These are phyloP conservation scores for Cladophialophora carrionii DNA, from an alignment of 2,329 filamentous ascomycete genomes.

Conservation along the genomic window DNA sequence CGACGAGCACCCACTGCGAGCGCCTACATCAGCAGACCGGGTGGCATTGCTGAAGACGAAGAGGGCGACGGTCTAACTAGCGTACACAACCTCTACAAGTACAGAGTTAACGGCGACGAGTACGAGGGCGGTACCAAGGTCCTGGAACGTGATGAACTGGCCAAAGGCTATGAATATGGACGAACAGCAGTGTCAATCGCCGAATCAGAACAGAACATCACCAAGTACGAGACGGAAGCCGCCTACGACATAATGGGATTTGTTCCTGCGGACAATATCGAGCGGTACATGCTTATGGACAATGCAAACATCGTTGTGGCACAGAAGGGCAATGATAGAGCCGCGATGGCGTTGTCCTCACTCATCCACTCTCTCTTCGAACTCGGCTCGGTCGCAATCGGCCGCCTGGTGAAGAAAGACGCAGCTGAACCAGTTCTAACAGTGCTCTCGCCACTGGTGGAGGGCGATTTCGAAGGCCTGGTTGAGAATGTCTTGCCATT, in stretches of 20 bases:
- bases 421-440: slow-evolving; percentile 76
- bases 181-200: slow-evolving; percentile 88
- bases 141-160: slow-evolving; percentile 77
- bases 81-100: slow-evolving; percentile 77
- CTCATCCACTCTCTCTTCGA: slow-evolving; percentile 86
- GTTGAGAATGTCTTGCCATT: slow-evolving; percentile 91
- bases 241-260: slow-evolving; percentile 86
- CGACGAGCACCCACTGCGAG: slow-evolving; percentile 76
- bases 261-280: slow-evolving; percentile 71
- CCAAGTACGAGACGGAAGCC: slow-evolving; percentile 77
- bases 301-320: slow-evolving; percentile 77
- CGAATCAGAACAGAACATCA: slow-evolving; percentile 82
- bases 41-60: slow-evolving; percentile 1
- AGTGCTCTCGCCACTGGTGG: slow-evolving; percentile 77
- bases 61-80: slow-evolving; percentile 37
- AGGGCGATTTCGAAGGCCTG: slow-evolving; percentile 78
- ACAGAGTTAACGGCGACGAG: slow-evolving; percentile 75
- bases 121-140: slow-evolving; percentile 79
- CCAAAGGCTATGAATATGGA: slow-evolving; percentile 94
- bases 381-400: slow-evolving; percentile 81
- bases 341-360: slow-evolving; percentile 82
- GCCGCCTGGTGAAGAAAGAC: slow-evolving; percentile 81
- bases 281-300: slow-evolving; percentile 83
- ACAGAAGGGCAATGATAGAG: slow-evolving; percentile 76
- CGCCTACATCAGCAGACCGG: slow-evolving; percentile 66